Percentiles rank a stretch among this genome's conserved stretches.
phyloP scores from a whole-genome alignment of 768 basidiomycete species.

The Tulasnella sp. region DNA sequence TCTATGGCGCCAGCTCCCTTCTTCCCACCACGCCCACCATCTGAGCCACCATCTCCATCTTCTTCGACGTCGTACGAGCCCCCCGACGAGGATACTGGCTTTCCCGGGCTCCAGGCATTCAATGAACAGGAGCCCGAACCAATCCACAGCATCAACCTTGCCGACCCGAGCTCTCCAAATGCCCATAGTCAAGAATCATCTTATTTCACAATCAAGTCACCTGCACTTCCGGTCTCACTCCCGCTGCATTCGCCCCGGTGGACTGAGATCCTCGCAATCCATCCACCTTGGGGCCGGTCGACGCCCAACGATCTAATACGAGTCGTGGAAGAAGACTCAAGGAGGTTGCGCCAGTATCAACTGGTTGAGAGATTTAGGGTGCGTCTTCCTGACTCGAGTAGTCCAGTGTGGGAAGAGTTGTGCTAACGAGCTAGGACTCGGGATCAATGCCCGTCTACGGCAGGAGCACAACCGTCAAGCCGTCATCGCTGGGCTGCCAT shows the following conservation, averaged over 20 bases:
- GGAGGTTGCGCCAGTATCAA: not conserved
- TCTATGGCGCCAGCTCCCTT: not conserved
- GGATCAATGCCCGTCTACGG: too few relatives aligned
- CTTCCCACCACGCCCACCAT: not conserved
- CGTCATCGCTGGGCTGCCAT: not conserved
- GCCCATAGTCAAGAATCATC: not conserved
- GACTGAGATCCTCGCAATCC: not conserved
- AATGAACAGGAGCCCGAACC: not conserved
- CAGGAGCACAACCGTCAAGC: not conserved
- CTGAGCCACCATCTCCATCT: not conserved
- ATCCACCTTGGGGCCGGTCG: not conserved
- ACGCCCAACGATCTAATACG: not conserved
- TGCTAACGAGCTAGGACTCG: not conserved
- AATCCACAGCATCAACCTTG: too few relatives aligned
- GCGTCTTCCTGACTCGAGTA: not conserved
- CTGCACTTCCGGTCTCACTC: not conserved
- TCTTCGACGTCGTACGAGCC: not conserved
- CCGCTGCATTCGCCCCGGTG: not conserved
- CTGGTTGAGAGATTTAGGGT: not conserved
- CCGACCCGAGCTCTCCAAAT: too few relatives aligned
- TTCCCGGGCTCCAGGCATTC: not conserved
- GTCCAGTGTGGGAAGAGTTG: too few relatives aligned
- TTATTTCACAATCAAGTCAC: not conserved
- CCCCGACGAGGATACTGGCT: not conserved
- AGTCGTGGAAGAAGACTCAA: not conserved